Percentiles rank a stretch among this genome's conserved stretches.
phyloP scores from a whole-genome alignment of 345 rosid species.

The Eucalyptus fibrosa region DNA sequence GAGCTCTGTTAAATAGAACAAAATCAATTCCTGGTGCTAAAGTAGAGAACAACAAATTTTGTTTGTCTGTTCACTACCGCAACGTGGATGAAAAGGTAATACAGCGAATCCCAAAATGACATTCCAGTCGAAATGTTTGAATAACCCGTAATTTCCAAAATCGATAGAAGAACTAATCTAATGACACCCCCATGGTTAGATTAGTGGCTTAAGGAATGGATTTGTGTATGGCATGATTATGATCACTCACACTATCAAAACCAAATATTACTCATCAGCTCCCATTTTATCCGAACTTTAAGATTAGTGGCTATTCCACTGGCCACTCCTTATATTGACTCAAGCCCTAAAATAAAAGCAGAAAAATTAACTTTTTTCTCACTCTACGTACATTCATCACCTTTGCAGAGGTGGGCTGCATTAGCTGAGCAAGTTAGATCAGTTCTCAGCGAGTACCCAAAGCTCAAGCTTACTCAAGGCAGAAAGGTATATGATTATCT shows the following conservation, averaged over 20 bases:
- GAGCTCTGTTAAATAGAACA: slow-evolving; percentile 45
- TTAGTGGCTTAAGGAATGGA: neutral
- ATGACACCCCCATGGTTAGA: neutral
- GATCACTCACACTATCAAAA: neutral
- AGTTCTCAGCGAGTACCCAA: slow-evolving; percentile 53
- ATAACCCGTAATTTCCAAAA: neutral
- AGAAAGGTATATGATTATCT: slow-evolving; percentile 44
- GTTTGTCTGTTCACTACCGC: slow-evolving; percentile 86
- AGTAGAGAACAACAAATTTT: slow-evolving; percentile 95
- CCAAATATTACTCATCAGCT: neutral
- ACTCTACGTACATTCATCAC: neutral
- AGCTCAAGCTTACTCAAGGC: slow-evolving; percentile 64
- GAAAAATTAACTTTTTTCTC: neutral
- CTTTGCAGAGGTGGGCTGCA: slow-evolving; percentile 55
- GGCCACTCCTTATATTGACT: neutral
- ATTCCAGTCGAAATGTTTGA: neutral
- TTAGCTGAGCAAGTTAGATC: slow-evolving; percentile 52
- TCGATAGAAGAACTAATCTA: neutral
- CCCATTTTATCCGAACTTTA: neutral
- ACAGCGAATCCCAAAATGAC: neutral
- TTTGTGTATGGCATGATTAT: neutral
- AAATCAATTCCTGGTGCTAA: slow-evolving; percentile 58
- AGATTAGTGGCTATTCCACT: neutral
- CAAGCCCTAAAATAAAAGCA: neutral
- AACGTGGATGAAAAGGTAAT: slow-evolving; percentile 82